Evolutionary conservation across 2,329 filamentous ascomycete species (phyloP), one percentile per base, ranked within the genome.

Genomic region (Aspergillus cejpii): DNA sequence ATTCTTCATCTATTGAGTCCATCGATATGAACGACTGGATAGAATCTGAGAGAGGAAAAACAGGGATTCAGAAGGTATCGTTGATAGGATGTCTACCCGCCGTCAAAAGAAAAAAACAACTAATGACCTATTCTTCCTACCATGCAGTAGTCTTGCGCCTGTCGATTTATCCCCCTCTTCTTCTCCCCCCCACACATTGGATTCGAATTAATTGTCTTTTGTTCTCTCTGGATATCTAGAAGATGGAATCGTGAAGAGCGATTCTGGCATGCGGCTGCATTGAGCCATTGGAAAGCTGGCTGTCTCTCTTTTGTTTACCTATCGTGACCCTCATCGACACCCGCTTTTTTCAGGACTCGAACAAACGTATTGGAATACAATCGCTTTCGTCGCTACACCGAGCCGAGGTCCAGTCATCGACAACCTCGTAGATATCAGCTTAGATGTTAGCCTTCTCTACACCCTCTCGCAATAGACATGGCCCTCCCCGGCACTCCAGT

Each of bases 401-500:
- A 4, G 31, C 11, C 31, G 10, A 15, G 17, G 8, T 15, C n/a
- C 17, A 12, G 3, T 11, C 31, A 12, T 34, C 11, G 31, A 10
- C 28, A 4, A 31, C 6, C 6, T 8, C 7, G n/a, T n/a, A n/a
- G n/a, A 8, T 31, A 31, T 31, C 28, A 34, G 17, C 31, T 34
- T 34, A 17, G 37, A 28, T 39, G 23, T 27, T 26, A 19, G 20
- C 28, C 15, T 5, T 34, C 14, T 29, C 31, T 37, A 8, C 17
- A 6, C 21, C n/a, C 7, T 17, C 10, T 27, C 14, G 21, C 15
- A 39, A 11, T 38, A 17, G 31, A 17, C n/a, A 52, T 53, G 49
- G 21, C 34, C 17, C 19, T 28, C 20, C 43, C 48, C n/a, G 43
- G 31, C n/a, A 64, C 60, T 14, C 59, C 61, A 24, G 40, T 51